phyloP scores from a whole-genome alignment of 73 alveolate species.

The Tetrahymena thermophila region DNA sequence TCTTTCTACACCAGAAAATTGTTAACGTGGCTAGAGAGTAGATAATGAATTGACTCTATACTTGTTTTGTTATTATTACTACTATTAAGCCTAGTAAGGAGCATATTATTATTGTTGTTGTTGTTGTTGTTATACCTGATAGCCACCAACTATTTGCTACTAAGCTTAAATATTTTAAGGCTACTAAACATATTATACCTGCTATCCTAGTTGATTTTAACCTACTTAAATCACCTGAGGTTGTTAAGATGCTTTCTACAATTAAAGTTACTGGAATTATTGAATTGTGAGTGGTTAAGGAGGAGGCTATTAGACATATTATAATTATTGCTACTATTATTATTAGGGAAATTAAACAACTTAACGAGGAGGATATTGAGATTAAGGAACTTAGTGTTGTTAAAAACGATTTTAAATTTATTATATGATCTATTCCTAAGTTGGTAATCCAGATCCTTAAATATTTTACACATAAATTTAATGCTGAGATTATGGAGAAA shows the following conservation, averaged over 20 bases:
- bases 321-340: neutral
- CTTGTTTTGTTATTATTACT: neutral
- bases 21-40: neutral
- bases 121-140: too few species aligned
- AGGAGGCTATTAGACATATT: neutral
- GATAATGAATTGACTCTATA: neutral
- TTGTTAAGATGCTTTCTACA: neutral
- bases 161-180: neutral
- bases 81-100: neutral
- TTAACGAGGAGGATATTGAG: neutral
- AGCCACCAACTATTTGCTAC: neutral
- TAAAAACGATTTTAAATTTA: neutral
- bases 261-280: neutral
- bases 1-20: neutral
- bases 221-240: neutral
- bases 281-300: neutral
- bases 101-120: neutral
- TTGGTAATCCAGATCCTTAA: neutral
- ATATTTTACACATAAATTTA: neutral
- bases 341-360: neutral
- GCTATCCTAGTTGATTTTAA: neutral
- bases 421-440: neutral
- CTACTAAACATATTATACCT: neutral
- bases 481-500: neutral
- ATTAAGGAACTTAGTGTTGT: neutral